Conservation (phyloP, 805 yeast species). For the Suhomyces sp. region DNA sequence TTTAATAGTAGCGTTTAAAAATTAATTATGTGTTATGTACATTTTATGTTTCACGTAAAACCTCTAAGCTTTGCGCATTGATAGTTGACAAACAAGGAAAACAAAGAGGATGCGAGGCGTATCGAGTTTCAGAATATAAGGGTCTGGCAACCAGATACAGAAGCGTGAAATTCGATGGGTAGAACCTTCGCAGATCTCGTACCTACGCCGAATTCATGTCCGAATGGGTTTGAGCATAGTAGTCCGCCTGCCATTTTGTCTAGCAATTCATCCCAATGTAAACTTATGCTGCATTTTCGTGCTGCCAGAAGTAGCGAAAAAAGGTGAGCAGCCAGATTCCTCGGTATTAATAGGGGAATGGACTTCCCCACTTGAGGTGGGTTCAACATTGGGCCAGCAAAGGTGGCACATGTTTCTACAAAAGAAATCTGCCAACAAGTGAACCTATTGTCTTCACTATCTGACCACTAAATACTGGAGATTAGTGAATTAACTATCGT, state of each 20-base stretch:
- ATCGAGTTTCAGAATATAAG: neutral
- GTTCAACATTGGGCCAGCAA: neutral
- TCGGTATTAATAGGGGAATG: neutral
- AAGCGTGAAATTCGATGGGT: neutral
- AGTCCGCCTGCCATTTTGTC: too few relatives aligned
- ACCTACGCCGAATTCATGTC: neutral
- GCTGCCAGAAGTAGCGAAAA: neutral
- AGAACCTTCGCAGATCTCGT: neutral
- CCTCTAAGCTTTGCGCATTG: neutral
- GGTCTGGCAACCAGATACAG: neutral
- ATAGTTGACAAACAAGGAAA: neutral
- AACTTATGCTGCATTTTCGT: neutral
- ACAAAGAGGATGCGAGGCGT: neutral
- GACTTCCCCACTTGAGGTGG: neutral
- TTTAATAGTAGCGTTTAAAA: neutral
- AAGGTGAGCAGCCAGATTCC: neutral
- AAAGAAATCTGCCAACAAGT: neutral
- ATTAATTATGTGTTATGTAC: neutral
- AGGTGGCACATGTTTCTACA: neutral
- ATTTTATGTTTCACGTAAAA: neutral
- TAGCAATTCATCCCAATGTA: too few relatives aligned
- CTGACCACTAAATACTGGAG: neutral
- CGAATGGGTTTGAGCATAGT: too few relatives aligned
- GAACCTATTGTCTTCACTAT: neutral
- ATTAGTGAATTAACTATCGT: neutral